Base-by-base conservation (phyloP, 371 early-diverging fungal species). In the Mucor lusitanicus region DNA sequence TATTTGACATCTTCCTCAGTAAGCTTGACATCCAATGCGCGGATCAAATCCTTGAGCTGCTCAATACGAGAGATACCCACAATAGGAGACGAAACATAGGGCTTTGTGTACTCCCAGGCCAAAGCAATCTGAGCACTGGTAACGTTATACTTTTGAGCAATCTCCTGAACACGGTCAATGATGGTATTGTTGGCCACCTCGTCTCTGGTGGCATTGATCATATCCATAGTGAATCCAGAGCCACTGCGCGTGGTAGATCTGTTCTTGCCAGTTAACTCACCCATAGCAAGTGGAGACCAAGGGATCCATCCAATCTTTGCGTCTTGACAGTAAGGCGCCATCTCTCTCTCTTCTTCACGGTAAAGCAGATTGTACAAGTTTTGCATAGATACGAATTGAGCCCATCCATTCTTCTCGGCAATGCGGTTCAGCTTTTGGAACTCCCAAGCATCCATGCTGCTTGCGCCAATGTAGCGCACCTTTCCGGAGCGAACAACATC, bases 341-440 rank as follows among this genome's bases (percentile, higher is more conserved):
- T 83, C 28, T 85, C 86, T 25, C 86, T 75, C 50, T 85, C 86
- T 70, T 85, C 84, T 62, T 85, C 85, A 28, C 85, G 83, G 54
- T 85, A 85, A 21, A 81, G 27, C 17, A 79, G 48, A 35, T 81
- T 85, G 48, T 84, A 83, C 11, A 59, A 35, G 58, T 78, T 76
- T 63, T 77, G 83, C 78, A 76, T 80, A 6, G 73, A 55, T 0
- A 74, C 71, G 64, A 85, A 85, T 48, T 77, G 71, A 5, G 82
- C 71, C 83, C 83, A 86, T 0, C 83, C 82, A 15, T 67, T 65
- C 61, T 72, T 79, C 55, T 85, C 78, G 9, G 75, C 75, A 46
- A 78, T 65, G n/a, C 62, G 27, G 27, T 80, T 73, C 50, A 61
- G 28, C 55, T 69, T 69, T 54, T 61, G 69, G 21, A 72, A 69